Conservation (phyloP, 495 filamentous ascomycete genomes). For the Cercophora samala region DNA sequence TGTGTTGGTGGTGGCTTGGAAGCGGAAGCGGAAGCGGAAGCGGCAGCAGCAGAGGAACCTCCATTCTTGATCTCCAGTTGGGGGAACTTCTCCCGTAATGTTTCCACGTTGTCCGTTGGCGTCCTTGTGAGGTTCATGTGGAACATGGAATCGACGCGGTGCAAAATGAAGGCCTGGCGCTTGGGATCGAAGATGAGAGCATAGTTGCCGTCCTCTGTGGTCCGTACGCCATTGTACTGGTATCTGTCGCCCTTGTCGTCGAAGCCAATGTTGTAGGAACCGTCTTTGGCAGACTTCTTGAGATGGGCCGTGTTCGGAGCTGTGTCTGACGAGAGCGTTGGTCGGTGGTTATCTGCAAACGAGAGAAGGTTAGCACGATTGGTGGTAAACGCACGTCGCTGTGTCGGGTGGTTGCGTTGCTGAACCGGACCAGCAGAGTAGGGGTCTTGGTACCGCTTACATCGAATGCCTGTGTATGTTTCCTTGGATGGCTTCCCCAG, state of each 20-base stretch:
- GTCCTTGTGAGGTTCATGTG: constrained; percentile 54
- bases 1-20: constrained; percentile 13
- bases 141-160: constrained; percentile 56
- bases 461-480: constrained; percentile 50
- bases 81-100: constrained; percentile 41
- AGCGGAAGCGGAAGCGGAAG: too few relatives aligned
- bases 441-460: constrained; percentile 33
- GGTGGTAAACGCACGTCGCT: constrained; percentile 12
- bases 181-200: constrained; percentile 54
- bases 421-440: background rate
- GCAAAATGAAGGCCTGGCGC: constrained; percentile 54
- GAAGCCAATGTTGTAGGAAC: constrained; percentile 46
- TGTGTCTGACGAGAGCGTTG: constrained; percentile 42
- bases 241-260: constrained; percentile 49
- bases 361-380: constrained; percentile 6
- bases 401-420: constrained; percentile 11
- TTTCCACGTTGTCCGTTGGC: constrained; percentile 40
- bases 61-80: constrained; percentile 37
- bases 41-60: background rate
- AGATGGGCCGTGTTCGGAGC: constrained; percentile 45
- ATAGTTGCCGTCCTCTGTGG: constrained; percentile 48
- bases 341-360: constrained; percentile 52
- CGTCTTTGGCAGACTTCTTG: constrained; percentile 43
- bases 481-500: constrained; percentile 52
- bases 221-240: constrained; percentile 48